These are phyloP conservation scores for Pelargonium cotyledonis DNA, from an alignment of 441 rosid genomes.

Conservation along the genomic window DNA sequence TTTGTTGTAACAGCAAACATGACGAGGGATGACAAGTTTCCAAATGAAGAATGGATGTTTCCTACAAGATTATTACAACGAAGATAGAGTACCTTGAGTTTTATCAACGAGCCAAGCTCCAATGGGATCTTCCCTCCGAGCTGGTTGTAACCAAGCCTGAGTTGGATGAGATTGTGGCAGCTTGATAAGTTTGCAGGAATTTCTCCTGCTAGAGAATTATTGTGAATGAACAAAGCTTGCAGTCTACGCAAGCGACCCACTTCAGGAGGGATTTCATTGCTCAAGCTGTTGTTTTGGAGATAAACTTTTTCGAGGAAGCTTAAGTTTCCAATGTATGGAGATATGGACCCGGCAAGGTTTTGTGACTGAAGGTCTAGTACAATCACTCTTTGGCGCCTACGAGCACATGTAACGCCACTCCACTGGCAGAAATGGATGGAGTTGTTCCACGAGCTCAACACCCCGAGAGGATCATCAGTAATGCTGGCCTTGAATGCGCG, in stretches of 20 bases:
- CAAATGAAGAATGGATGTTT: constrained; percentile 17
- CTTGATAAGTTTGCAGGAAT: constrained; percentile 11
- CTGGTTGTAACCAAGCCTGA: background rate
- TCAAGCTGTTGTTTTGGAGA: constrained; percentile 11
- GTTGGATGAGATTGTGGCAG: background rate
- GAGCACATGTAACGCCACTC: constrained; percentile 12
- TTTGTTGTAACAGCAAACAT: background rate
- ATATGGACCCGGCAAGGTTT: constrained; percentile 10
- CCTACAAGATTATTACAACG: constrained; percentile 13
- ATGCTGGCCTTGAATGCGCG: constrained; percentile 8
- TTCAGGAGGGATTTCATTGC: constrained; percentile 11
- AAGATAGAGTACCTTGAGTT: constrained; percentile 6
- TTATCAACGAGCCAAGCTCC: background rate
- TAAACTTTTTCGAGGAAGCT: background rate
- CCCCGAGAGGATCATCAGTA: constrained; percentile 10
- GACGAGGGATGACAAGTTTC: constrained; percentile 21
- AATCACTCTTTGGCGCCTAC: constrained; percentile 10
- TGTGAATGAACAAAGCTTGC: background rate
- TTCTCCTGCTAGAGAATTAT: constrained; percentile 13
- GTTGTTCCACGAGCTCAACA: background rate
- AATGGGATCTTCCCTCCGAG: constrained; percentile 8
- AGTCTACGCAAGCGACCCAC: background rate
- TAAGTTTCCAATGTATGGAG: constrained; percentile 17
- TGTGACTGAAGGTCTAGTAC: background rate
- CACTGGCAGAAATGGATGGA: constrained; percentile 18